phyloP scores from a whole-genome alignment of 1,284 basidiomycete genomes.

The Dichomitus squalens region DNA sequence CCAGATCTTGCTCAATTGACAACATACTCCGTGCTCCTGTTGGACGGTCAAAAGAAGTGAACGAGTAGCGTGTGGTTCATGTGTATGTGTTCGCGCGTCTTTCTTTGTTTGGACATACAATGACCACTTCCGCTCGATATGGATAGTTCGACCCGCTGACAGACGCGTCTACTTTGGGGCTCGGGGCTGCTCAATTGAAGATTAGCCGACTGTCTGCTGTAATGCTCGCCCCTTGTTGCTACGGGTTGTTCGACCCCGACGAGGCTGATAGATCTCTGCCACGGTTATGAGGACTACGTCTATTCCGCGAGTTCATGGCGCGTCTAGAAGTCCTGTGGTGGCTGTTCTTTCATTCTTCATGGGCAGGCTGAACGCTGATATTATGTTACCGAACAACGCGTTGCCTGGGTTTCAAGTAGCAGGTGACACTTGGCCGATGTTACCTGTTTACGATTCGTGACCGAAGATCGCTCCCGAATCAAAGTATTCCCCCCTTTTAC shows the following conservation, averaged over 20 bases:
- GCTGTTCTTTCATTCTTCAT: background rate
- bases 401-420: conserved; percentile 1
- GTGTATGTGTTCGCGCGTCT: no score
- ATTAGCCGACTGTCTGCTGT: background rate
- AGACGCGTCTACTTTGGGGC: background rate
- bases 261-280: conserved; percentile 1
- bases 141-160: background rate
- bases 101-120: no score
- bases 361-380: background rate
- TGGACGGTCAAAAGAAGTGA: no score
- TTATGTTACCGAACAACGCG: background rate
- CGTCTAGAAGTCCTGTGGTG: background rate
- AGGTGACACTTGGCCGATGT: background rate
- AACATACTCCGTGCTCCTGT: no score
- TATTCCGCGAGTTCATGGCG: conserved; percentile 3
- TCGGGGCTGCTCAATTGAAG: background rate
- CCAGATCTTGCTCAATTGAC: no score
- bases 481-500: background rate
- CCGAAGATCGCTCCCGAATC: background rate
- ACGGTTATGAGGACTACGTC: conserved; percentile 5
- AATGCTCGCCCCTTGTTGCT: background rate
- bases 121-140: background rate
- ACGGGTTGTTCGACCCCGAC: background rate
- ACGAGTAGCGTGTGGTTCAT: no score
- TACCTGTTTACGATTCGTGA: background rate